These are phyloP conservation scores for Diaporthe helianthi DNA, from an alignment of 2,329 filamentous ascomycete species.

Conservation along the genomic window DNA sequence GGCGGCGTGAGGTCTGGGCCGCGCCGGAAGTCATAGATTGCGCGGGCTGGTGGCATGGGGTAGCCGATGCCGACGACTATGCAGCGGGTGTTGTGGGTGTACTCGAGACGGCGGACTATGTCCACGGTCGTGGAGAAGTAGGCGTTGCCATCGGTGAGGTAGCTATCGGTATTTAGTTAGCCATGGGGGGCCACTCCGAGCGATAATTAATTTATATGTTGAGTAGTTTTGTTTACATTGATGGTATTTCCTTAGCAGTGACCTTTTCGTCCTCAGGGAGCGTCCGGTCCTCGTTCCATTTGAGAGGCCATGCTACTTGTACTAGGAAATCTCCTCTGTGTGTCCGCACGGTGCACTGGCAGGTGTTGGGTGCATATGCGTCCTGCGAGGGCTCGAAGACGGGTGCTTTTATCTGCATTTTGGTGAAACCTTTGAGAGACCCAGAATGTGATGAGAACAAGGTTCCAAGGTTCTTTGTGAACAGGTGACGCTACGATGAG, in stretches of 20 bases:
- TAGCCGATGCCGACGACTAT: conserved; percentile 19
- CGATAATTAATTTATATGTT: background rate
- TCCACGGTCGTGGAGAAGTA: conserved; percentile 18
- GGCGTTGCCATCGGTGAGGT: conserved; percentile 16
- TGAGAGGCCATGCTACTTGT: conserved; percentile 23
- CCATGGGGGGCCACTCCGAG: background rate
- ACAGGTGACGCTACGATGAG: background rate
- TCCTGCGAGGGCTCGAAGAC: conserved; percentile 12
- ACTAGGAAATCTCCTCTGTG: conserved; percentile 18
- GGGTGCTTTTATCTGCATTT: background rate
- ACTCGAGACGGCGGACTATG: conserved; percentile 12
- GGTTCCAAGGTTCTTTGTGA: background rate
- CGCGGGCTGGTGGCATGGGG: conserved; percentile 5
- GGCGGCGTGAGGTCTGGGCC: conserved; percentile 20
- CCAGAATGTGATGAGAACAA: background rate
- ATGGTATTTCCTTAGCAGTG: background rate
- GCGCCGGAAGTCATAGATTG: conserved; percentile 12
- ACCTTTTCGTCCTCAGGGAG: background rate
- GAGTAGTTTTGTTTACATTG: background rate
- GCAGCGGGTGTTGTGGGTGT: conserved; percentile 18
- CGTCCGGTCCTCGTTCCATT: conserved; percentile 16
- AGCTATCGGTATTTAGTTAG: background rate
- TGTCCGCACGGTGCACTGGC: conserved; percentile 11
- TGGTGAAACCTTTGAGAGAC: background rate
- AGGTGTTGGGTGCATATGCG: conserved; percentile 8